phyloP scores from a whole-genome alignment of 1,139 yeast species.

The Suhomyces bribrorum region DNA sequence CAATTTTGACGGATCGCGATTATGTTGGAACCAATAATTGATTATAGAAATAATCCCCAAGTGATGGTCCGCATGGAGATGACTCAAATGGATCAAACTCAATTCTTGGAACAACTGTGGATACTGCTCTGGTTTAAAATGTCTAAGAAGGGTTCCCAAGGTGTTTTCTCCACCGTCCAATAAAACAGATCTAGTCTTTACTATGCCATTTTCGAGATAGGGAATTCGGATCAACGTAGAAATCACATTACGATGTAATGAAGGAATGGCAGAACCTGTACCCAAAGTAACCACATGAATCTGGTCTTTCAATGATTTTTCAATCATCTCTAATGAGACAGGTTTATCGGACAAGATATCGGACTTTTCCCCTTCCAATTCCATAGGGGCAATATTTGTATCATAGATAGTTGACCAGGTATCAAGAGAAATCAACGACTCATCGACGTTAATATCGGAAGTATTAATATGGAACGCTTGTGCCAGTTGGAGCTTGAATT shows the following conservation, averaged over 20 bases:
- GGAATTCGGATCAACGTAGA: conserved; percentile 78
- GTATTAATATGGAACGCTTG: conserved; percentile 35
- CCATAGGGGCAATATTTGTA: conserved; percentile 37
- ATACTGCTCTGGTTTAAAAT: conserved; percentile 49
- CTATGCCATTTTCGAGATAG: conserved; percentile 27
- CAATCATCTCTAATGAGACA: conserved; percentile 20
- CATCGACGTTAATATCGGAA: conserved; percentile 25
- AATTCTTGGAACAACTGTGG: conserved; percentile 52
- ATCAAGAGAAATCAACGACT: conserved; percentile 20
- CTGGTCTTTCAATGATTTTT: conserved; percentile 41
- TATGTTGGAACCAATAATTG: conserved; percentile 60
- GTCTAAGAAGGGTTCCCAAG: conserved; percentile 66
- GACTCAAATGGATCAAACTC: conserved; percentile 71
- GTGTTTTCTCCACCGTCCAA: conserved; percentile 97
- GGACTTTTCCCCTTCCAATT: conserved; percentile 19
- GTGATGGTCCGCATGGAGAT: conserved; percentile 97
- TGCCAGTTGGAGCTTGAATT: conserved; percentile 30
- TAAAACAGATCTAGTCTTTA: conserved; percentile 48
- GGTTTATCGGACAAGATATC: conserved; percentile 22
- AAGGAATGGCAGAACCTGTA: conserved; percentile 92
- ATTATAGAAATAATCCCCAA: conserved; percentile 76
- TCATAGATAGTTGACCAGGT: conserved; percentile 49
- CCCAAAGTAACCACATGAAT: conserved; percentile 82
- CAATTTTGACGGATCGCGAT: conserved; percentile 30
- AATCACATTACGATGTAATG: conserved; percentile 79